A percentile compares a stretch with the other conserved stretches of the same genome.
phyloP scores from a whole-genome alignment of 139 green algal species.

The Asterochloris sp. region DNA sequence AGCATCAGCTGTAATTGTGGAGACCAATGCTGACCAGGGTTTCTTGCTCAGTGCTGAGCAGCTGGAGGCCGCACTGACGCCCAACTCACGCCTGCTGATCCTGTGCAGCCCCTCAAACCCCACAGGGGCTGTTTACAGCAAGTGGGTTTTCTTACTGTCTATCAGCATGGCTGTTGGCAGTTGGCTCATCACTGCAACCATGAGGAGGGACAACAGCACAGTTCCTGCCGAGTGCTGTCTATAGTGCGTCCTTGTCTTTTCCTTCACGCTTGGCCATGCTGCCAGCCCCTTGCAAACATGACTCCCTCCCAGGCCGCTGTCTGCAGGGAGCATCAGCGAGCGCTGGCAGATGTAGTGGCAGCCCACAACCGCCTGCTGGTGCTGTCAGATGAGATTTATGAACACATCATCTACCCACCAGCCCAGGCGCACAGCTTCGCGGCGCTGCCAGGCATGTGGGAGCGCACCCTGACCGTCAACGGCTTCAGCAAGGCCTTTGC shows the following conservation, averaged over 20 bases:
- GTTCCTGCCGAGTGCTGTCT: not conserved
- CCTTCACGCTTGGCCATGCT: too few relatives aligned
- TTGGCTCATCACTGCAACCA: not conserved
- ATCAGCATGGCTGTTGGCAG: not conserved
- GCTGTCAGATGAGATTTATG: conserved; percentile 83
- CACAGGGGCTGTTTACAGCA: conserved; percentile 83
- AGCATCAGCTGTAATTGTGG: conserved; percentile 77
- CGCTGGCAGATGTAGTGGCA: conserved; percentile 76
- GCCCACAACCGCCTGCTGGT: conserved; percentile 91
- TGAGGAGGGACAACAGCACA: not conserved
- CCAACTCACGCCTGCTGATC: conserved; percentile 85
- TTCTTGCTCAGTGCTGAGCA: conserved; percentile 79
- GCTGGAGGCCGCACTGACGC: conserved; percentile 75
- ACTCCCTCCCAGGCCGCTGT: not conserved
- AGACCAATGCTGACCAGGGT: conserved; percentile 53
- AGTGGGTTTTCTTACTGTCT: conserved; percentile 6
- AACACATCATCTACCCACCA: conserved; percentile 93
- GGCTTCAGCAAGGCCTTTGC: conserved; percentile 94
- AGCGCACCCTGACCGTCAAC: conserved; percentile 95
- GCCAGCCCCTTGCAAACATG: not conserved
- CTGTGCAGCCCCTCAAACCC: conserved; percentile 97
- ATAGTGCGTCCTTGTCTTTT: too few relatives aligned
- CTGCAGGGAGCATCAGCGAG: not conserved
- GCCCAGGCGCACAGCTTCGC: conserved; percentile 82
- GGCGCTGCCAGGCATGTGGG: conserved; percentile 80